Evolutionary conservation across 2,329 filamentous ascomycete species (phyloP), one percentile per base, ranked within the genome.

Genomic region (Aquanectria penicillioides): DNA sequence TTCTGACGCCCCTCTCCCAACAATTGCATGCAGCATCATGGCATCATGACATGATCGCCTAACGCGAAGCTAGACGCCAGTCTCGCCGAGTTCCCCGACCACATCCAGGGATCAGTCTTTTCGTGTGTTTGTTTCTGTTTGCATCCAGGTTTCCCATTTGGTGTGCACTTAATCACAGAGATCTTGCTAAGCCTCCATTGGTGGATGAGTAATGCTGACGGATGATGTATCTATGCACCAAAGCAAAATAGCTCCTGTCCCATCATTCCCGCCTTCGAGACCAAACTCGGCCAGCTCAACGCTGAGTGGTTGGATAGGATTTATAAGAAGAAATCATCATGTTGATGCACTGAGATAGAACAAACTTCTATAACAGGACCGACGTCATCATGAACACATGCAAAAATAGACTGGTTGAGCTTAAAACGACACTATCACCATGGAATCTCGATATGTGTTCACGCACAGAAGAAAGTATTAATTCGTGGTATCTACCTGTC

Each of bases 201-300:
- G 49, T 26, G 38, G 17, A 61, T 44, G 36, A 59, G 51, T 59
- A 18, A 67, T 51, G 36, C 50, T 57, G 59, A 63, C 66, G 66
- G 66, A 60, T n/a, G n/a, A n/a, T n/a, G n/a, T n/a, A 68, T 18
- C 43, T 57, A 52, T 59, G 62, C 66, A 62, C 53, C 49, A 28
- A 17, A n/a, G n/a, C n/a, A n/a, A n/a, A n/a, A n/a, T n/a, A n/a
- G n/a, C n/a, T n/a, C n/a, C n/a, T n/a, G n/a, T n/a, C n/a, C n/a
- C n/a, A n/a, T n/a, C n/a, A n/a, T n/a, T n/a, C n/a, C n/a, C n/a
- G n/a, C n/a, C n/a, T n/a, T n/a, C n/a, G n/a, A n/a, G n/a, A n/a
- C n/a, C n/a, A n/a, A n/a, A n/a, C n/a, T n/a, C n/a, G n/a, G n/a
- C n/a, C n/a, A n/a, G n/a, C n/a, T n/a, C n/a, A n/a, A n/a, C n/a